Evolutionary conservation across 106 monocot genomes (phyloP).

Genomic region (Dactylorhiza incarnata): DNA sequence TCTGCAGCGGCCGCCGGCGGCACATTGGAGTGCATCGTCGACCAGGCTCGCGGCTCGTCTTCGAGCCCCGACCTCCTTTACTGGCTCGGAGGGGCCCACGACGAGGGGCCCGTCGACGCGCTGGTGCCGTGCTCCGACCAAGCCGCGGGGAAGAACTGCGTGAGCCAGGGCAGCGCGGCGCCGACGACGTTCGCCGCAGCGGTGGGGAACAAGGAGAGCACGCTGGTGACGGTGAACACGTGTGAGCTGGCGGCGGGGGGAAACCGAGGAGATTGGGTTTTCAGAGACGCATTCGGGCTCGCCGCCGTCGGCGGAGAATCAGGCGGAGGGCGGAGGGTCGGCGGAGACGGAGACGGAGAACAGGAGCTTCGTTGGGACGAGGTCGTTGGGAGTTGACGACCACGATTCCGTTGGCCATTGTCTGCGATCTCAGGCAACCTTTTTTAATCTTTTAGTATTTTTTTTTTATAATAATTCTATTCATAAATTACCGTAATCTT

Average conservation of each 20-base stretch:
- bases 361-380: conserved; percentile 24
- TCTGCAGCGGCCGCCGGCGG: conserved; percentile 13
- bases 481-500: too few relatives aligned
- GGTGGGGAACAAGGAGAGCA: too few relatives aligned
- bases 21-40: conserved; percentile 55
- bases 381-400: conserved; percentile 10
- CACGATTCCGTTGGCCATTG: conserved; percentile 41
- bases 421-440: conserved; percentile 24
- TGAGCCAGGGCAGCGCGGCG: conserved; percentile 26
- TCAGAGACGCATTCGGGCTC: conserved; percentile 10
- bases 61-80: conserved; percentile 6
- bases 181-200: not conserved
- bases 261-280: conserved; percentile 3
- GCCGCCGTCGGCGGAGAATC: conserved; percentile 12
- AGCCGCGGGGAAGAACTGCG: conserved; percentile 5
- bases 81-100: conserved; percentile 1
- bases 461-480: too few relatives aligned
- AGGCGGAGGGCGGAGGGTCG: conserved; percentile 13
- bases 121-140: conserved; percentile 31
- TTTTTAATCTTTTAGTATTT: not conserved
- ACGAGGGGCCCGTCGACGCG: conserved; percentile 17
- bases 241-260: conserved; percentile 17
- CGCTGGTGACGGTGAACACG: conserved; percentile 13
- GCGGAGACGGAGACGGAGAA: conserved; percentile 60
- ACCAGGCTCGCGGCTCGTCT: conserved; percentile 36